Percentiles rank a stretch among this genome's conserved stretches.
Evolutionary conservation across 148 eudicot species (phyloP).

Genomic region (Rhododendron molle): DNA sequence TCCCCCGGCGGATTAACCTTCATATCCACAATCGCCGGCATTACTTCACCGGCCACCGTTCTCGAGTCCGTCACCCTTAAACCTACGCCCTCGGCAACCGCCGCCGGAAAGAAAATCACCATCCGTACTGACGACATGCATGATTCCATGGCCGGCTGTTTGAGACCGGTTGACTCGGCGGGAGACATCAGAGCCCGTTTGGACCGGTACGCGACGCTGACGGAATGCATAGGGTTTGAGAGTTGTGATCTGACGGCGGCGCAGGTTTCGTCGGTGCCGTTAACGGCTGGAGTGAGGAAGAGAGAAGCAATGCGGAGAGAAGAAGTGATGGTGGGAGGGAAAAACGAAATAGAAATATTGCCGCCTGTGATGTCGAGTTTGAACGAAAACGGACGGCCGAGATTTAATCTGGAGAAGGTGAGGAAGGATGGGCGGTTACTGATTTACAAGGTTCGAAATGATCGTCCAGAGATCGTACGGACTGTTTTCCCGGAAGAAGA

Average conservation of each 20-base stretch:
- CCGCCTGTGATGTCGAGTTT: conserved; percentile 21
- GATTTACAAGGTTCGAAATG: neutral
- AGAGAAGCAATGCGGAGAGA: conserved; percentile 8
- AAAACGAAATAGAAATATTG: conserved; percentile 7
- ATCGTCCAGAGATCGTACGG: conserved; percentile 9
- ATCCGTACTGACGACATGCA: no score
- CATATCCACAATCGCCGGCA: neutral
- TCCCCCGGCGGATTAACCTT: neutral
- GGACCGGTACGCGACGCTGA: neutral
- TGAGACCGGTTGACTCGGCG: neutral
- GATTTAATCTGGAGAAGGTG: conserved; percentile 15
- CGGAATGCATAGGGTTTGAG: conserved; percentile 2
- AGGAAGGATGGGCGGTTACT: conserved; percentile 22
- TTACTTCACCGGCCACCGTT: neutral
- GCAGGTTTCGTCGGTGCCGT: neutral
- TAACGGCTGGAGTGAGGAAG: neutral
- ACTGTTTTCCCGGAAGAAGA: neutral
- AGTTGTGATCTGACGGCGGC: neutral
- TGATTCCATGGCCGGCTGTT: neutral
- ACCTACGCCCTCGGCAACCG: neutral
- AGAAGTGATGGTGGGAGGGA: neutral
- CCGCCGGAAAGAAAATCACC: neutral
- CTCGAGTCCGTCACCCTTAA: neutral
- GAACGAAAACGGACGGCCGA: conserved; percentile 27
- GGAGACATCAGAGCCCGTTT: neutral